Percentiles rank a stretch among this genome's conserved stretches.
Evolutionary conservation across 2,329 filamentous ascomycete species (phyloP).

Genomic region (Scopulariopsis brevicaulis): DNA sequence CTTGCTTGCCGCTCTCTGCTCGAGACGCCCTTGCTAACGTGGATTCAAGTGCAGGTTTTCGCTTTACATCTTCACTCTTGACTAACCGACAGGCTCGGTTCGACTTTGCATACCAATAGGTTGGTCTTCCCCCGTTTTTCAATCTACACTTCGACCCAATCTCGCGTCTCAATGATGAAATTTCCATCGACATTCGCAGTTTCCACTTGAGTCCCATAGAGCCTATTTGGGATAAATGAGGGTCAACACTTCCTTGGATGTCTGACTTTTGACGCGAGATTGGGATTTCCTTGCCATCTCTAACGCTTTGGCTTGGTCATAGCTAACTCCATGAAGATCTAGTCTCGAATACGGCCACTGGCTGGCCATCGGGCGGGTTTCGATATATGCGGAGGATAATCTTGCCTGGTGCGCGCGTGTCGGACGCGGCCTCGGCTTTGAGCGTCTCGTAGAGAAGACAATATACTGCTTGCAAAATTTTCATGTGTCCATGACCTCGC

Average conservation of each 20-base stretch:
- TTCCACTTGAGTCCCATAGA: constrained; percentile 70
- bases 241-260: constrained; percentile 65
- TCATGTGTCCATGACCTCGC: too few relatives aligned
- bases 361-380: neutral
- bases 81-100: neutral
- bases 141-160: constrained; percentile 1
- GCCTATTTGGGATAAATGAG: constrained; percentile 61
- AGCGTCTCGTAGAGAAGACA: neutral
- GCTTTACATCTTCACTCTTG: neutral
- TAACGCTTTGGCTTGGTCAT: neutral
- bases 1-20: neutral
- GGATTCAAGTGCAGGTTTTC: neutral
- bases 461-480: neutral
- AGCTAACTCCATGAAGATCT: neutral
- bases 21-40: constrained; percentile 2
- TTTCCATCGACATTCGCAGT: constrained; percentile 72
- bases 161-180: constrained; percentile 53
- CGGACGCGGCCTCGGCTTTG: neutral
- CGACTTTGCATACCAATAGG: constrained; percentile 10
- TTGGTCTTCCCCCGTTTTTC: constrained; percentile 14
- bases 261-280: constrained; percentile 36
- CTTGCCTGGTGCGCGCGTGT: neutral
- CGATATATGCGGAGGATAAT: too few relatives aligned
- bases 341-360: neutral
- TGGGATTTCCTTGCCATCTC: neutral